Evolutionary conservation across 257 asterid species (phyloP).

Genomic region (Perilla frutescens): DNA sequence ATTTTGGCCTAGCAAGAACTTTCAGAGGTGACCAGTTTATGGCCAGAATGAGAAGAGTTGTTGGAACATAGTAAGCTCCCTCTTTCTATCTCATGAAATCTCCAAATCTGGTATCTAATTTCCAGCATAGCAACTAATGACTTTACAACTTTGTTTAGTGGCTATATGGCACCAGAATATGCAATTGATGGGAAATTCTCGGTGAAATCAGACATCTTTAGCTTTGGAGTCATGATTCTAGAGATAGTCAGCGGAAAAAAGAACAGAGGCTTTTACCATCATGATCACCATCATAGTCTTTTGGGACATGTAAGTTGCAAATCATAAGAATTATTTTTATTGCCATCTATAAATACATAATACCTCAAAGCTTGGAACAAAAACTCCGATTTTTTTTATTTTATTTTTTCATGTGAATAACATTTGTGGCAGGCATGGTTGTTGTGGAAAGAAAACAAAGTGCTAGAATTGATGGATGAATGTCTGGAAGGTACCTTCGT

Average conservation of each 20-base stretch:
- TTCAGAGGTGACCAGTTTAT: conserved; percentile 4
- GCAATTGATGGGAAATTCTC: conserved; percentile 26
- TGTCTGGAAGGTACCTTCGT: background rate
- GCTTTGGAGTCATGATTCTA: conserved; percentile 14
- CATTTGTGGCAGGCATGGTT: conserved; percentile 27
- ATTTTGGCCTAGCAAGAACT: conserved; percentile 29
- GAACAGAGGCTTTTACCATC: conserved; percentile 14
- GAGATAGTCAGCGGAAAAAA: conserved; percentile 24
- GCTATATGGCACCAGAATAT: conserved; percentile 30
- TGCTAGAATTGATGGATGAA: conserved; percentile 23
- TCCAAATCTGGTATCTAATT: no score
- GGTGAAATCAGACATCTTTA: conserved; percentile 8
- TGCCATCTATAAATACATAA: background rate
- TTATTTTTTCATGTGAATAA: background rate
- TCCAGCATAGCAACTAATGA: background rate
- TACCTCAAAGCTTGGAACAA: background rate
- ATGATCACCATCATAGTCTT: conserved; percentile 10
- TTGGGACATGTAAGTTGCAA: conserved; percentile 19
- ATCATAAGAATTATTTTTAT: background rate
- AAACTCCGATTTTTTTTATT: background rate
- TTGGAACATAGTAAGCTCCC: conserved; percentile 27
- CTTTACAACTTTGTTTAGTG: conserved; percentile 15
- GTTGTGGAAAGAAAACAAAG: conserved; percentile 22
- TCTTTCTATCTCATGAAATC: conserved; percentile 7
- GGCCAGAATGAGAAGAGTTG: conserved; percentile 17